A percentile compares a stretch with the other conserved stretches of the same genome.
These are phyloP conservation scores for Solanum pinnatisectum DNA, from an alignment of 257 asterid species.

Conservation along the genomic window DNA sequence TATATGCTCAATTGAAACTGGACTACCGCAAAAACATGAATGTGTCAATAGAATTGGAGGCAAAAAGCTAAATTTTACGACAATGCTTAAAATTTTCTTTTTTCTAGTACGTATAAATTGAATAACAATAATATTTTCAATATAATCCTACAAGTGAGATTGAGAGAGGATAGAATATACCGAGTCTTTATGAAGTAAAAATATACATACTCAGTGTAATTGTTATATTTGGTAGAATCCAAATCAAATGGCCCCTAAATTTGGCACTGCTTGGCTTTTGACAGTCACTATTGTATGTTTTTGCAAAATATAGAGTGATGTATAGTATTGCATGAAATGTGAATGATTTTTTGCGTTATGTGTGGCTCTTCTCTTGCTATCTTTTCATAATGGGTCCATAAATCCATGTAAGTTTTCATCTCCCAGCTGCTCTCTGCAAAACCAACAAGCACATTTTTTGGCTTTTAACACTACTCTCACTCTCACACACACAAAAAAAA, in stretches of 20 bases:
- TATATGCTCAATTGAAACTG: neutral
- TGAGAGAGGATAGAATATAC: no score
- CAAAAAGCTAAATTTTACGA: no score
- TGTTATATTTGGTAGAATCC: neutral
- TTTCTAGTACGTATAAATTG: no score
- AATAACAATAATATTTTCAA: no score
- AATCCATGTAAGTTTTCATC: conserved; percentile 26
- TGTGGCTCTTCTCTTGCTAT: conserved; percentile 28
- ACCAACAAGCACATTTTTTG: conserved; percentile 14
- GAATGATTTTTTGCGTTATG: neutral
- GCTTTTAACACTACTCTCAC: conserved; percentile 10
- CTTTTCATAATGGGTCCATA: conserved; percentile 38
- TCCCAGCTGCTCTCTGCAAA: conserved; percentile 19
- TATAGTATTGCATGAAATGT: neutral
- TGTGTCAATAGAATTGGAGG: neutral
- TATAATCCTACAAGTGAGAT: no score
- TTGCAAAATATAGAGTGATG: neutral
- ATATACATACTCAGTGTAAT: neutral
- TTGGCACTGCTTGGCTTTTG: neutral
- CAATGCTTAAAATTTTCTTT: neutral
- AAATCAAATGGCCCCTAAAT: neutral
- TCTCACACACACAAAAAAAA: neutral
- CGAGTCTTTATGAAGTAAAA: no score
- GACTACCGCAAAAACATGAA: neutral
- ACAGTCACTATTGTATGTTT: neutral